Conservation (phyloP, 495 filamentous ascomycete species). For the Hypoxylon rickii region DNA sequence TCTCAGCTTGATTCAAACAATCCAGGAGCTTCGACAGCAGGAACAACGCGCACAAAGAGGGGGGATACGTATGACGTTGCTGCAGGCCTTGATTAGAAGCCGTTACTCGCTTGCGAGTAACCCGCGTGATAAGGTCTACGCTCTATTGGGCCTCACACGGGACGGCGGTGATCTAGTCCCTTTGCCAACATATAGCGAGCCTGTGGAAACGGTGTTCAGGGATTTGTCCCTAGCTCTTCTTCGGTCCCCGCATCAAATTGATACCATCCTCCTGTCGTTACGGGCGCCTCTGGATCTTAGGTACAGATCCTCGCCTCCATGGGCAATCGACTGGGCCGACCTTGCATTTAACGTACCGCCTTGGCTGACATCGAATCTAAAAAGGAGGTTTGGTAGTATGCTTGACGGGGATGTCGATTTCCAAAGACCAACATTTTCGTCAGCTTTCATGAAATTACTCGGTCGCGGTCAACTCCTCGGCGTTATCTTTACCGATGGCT, state of each 20-base stretch:
- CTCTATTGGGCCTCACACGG: slow-evolving; percentile 5
- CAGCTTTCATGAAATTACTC: background rate
- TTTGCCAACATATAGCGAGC: slow-evolving; percentile 3
- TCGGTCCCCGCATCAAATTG: slow-evolving; percentile 7
- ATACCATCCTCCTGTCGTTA: background rate
- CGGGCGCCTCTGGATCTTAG: background rate
- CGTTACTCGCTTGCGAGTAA: slow-evolving; percentile 11
- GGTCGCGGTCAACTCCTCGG: slow-evolving; percentile 3
- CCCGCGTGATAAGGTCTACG: slow-evolving; percentile 21
- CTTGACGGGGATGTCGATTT: background rate
- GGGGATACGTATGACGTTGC: slow-evolving; percentile 7
- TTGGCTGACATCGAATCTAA: slow-evolving; percentile 9
- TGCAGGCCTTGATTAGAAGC: slow-evolving; percentile 11
- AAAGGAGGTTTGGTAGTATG: background rate
- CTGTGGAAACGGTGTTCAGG: slow-evolving; percentile 4
- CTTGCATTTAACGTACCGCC: slow-evolving; percentile 5
- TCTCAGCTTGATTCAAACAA: slow-evolving; percentile 1
- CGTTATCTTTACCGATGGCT: background rate
- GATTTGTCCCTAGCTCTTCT: slow-evolving; percentile 1
- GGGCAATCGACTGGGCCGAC: slow-evolving; percentile 11
- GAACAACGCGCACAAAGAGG: slow-evolving; percentile 1
- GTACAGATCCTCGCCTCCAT: background rate
- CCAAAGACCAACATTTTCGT: background rate
- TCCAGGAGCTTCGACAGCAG: slow-evolving; percentile 5
- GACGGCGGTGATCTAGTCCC: slow-evolving; percentile 10